Conservation (phyloP, 805 yeast genomes). For the Candida xiaguanensis region DNA sequence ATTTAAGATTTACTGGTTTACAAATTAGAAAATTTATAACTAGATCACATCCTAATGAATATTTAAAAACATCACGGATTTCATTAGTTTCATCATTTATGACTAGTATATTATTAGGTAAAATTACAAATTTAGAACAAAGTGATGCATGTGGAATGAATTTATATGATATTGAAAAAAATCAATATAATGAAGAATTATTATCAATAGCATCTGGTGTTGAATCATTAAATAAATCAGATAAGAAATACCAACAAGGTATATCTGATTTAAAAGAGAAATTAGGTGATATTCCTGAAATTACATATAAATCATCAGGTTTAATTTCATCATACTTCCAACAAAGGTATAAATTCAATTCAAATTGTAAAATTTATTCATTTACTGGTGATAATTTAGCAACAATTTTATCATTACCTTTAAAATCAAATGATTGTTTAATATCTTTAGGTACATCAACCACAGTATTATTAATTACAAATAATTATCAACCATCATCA, state of each 20-base stretch:
- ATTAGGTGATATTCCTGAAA: slow-evolving; percentile 55
- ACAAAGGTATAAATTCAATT: slow-evolving; percentile 57
- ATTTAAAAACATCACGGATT: slow-evolving; percentile 56
- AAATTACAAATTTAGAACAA: slow-evolving; percentile 63
- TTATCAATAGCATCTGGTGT: slow-evolving; percentile 53
- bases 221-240: slow-evolving; percentile 29
- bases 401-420: slow-evolving; percentile 78
- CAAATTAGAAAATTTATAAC: slow-evolving; percentile 75
- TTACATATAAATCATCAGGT: slow-evolving; percentile 50
- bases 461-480: slow-evolving; percentile 78
- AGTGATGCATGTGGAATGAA: slow-evolving; percentile 96
- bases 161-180: slow-evolving; percentile 63
- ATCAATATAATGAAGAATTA: slow-evolving; percentile 54
- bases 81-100: slow-evolving; percentile 77
- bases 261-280: slow-evolving; percentile 43
- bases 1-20: slow-evolving; percentile 87
- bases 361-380: slow-evolving; percentile 59
- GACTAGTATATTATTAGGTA: slow-evolving; percentile 66
- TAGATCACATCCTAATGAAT: slow-evolving; percentile 47
- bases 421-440: slow-evolving; percentile 70
- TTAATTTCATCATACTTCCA: slow-evolving; percentile 57
- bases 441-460: slow-evolving; percentile 91
- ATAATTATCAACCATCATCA: slow-evolving; percentile 70
- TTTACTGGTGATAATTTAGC: slow-evolving; percentile 93
- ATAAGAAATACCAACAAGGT: slow-evolving; percentile 19